These are phyloP conservation scores for Alisma plantagoaquatica DNA, from an alignment of 106 monocot genomes.

Conservation along the genomic window DNA sequence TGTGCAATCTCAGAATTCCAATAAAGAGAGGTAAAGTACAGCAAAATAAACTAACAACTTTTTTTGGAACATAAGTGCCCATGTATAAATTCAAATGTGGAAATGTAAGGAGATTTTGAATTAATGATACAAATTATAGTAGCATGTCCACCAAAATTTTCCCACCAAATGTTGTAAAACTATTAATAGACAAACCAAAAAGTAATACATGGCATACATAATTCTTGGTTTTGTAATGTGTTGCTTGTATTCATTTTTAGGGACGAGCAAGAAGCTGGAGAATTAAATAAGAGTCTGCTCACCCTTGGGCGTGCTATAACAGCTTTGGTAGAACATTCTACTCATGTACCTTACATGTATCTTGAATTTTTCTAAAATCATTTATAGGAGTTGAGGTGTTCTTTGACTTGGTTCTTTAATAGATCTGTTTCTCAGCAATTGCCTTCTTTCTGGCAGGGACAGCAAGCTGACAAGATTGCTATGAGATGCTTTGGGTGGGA, in stretches of 20 bases:
- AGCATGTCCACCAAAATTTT: too few species aligned
- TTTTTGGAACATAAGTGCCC: neutral
- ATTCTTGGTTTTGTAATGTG: too few species aligned
- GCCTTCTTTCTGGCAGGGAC: conserved; percentile 28
- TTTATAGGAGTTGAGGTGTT: too few species aligned
- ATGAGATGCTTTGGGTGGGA: conserved; percentile 75
- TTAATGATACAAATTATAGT: too few species aligned
- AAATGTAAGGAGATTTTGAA: neutral
- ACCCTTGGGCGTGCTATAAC: conserved; percentile 83
- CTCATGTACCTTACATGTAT: conserved; percentile 74
- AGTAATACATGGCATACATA: too few species aligned
- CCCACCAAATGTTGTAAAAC: too few species aligned
- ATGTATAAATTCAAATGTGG: neutral
- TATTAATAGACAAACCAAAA: too few species aligned
- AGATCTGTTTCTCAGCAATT: too few species aligned
- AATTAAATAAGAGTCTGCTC: conserved; percentile 71
- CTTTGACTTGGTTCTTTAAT: too few species aligned
- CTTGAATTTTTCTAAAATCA: neutral
- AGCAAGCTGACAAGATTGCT: conserved; percentile 76
- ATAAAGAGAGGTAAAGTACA: too few species aligned
- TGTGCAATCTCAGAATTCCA: too few species aligned
- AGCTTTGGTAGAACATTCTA: conserved; percentile 63
- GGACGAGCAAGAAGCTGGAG: conserved; percentile 69
- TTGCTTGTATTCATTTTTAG: too few species aligned
- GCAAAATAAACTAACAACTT: neutral